Base-by-base conservation (phyloP, 345 rosid species). In the Moricandia moricandioides region DNA sequence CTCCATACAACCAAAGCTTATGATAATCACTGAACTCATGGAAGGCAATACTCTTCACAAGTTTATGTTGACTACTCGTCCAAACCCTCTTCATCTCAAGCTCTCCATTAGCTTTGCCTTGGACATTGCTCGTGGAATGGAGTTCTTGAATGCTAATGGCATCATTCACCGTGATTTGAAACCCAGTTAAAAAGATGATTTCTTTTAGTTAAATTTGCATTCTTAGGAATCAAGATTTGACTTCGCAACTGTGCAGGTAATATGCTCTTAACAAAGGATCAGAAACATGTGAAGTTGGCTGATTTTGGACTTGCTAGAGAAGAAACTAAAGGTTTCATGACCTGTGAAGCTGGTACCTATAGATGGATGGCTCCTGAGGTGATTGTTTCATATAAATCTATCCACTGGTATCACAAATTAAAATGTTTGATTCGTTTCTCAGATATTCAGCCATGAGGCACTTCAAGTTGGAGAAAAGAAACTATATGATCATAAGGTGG, bases 261-360 rank as follows among this genome's bases (percentile, higher is more conserved):
- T 79, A n/a, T 90, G 59, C 87, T 90, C 6, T 79, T 90, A 57
- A 78, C 90, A 1, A 81, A 77, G 39, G 91, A 90, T 70, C 78
- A 72, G 40, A 82, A 70, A 77, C 81, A 49, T 24, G 64, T 90
- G 10, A 90, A 88, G 69, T 61, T 90, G 74, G 87, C 89, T 34
- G 96, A 90, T 72, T 90, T 90, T 43, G 93, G 96, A 55, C 69
- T 88, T n/a, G 96, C 96, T 0, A 86, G 89, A 75, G 93, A 86
- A 60, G 88, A 85, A 69, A 65, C 72, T 21, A 66, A 47, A 69
- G 78, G 72, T 27, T 87, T 82, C 37, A 90, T 90, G 93, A 87
- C 90, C 9, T 82, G 87, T 72, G 80, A 77, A 55, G 76, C 76
- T 35, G 80, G 80, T 71, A 77, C 80, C 24, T 77, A 77, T 43